Base-by-base conservation (phyloP, 768 basidiomycete species). In the Tricholoma sp. region DNA sequence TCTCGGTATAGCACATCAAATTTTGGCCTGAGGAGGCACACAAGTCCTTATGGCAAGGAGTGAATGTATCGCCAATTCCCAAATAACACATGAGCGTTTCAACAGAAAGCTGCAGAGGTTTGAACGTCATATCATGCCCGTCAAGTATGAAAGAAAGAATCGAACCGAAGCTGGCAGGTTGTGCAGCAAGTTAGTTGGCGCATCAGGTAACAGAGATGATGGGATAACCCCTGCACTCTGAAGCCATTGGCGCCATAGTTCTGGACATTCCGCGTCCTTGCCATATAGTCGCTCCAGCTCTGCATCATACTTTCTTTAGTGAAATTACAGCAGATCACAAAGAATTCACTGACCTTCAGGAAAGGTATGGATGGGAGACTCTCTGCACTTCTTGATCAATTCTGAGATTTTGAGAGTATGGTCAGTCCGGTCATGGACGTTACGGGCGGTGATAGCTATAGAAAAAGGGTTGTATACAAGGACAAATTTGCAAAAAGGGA, bases 31-130 rank as follows among this genome's bases (percentile, higher is more conserved):
- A 86, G 3, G 89, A 91, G 1, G 82, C 89, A 62, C 91, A 94
- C 0, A 86, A 77, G 69, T 94, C 91, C 66, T 92, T 93, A 65
- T 94, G 91, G 55, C 82, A 87, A 1, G 91, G 86, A 0, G 91
- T 94, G 67, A 83, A 91, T 0, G 91, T 93, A 59, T 89, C 91
- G 0, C 87, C 88, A 54, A 87, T 75, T 6, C 91, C 91, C 6
- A 91, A 69, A 63, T 94, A 94, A 63, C 88, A 91, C 89, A 94
- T 91, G 4, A 94, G 71, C 0, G 89, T 91, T 63, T 92, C 86
- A 2, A 90, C 82, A 28, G 72, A 73, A 44, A 75, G 74, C 88
- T 89, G 49, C 18, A 37, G 32, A 9, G 48, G 50, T 31, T 57
- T 49, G 20, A 49, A 20, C 56, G 32, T 56, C 36, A 48, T 44